Base-by-base conservation (phyloP, 148 eudicot species). In the Euryodendron excelsum region DNA sequence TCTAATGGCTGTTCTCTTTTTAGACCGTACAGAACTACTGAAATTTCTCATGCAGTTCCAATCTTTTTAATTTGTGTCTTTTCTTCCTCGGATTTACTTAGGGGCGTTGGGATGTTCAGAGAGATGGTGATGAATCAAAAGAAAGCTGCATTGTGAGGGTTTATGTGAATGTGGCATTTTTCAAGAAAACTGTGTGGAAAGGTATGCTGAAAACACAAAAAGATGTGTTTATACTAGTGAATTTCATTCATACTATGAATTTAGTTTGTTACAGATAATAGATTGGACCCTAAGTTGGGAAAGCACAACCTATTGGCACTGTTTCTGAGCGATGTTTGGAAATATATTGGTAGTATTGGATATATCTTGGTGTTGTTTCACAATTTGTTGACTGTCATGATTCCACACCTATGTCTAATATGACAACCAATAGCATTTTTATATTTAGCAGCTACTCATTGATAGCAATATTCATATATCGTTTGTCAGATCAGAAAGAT, bases 41-140 rank as follows among this genome's bases (percentile, higher is more conserved):
- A 47, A 63, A 17, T 27, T 74, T 60, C 11, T 10, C 15, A 25
- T 75, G 55, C 68, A 23, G 65, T 64, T 64, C 20, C 27, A 3
- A 10, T 31, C 4, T 58, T 21, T 27, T 25, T n/a, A n/a, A n/a
- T n/a, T 72, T 36, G 14, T 27, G 14, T 27, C 21, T 62, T 60
- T 60, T 66, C 75, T 65, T 36, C 34, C 50, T 76, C 64, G 60
- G n/a, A 44, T 50, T 79, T 59, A 74, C 5, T 63, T 81, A 95
- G 99, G 97, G 93, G 58, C 77, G 80, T 64, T 95, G 97, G 99
- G 94, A 95, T 87, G 90, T 95, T 74, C 79, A 81, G 85, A 80
- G 80, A 81, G 91, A 82, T 74, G 82, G 69, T 50, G 81, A 81
- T 52, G 82, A 66, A 80, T 81, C 89, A 14, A 77, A 58, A 74